Base-by-base conservation (phyloP, 1,284 basidiomycete genomes). In the Stygiomarasmius scandens region DNA sequence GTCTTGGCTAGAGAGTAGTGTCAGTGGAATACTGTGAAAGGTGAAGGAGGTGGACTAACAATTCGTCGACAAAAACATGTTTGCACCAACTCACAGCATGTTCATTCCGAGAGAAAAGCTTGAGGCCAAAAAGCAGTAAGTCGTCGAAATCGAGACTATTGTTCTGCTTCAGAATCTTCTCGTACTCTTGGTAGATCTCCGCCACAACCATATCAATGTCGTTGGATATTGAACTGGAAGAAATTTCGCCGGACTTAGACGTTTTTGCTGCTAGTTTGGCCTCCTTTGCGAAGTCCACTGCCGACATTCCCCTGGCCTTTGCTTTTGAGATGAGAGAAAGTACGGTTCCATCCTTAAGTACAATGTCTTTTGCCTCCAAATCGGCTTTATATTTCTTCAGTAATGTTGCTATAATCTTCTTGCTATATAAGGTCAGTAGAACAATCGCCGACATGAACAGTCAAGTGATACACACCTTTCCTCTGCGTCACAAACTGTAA, bases 61-160 rank as follows among this genome's bases (percentile, higher is more conserved):
- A 95, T 75, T 97, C 95, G 71, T 97, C 95, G 12, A 97, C 93
- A 1, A 96, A 76, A 16, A 96, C 84, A 68, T 95, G 92, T 52
- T 75, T 74, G 66, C 93, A 90, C 77, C 87, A 87, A 2, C 69
- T 67, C 1, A 85, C 79, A 1, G 90, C 78, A 16, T 78, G 70
- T 5, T 81, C 77, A 63, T 88, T 77, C 19, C 73, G 67, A 2
- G 70, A 72, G 64, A 96, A 92, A 24, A 96, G 81, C 61, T 81
- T 79, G n/a, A 92, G 80, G 0, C 90, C 93, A 65, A 83, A 90
- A 0, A 94, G 69, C 0, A 97, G 79, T 22, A 96, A 76, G 68
- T 96, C 95, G 67, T 97, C 95, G 66, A 96, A 97, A 71, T 97
- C 95, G 12, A 96, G 77, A 27, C 90, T 85, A 60, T 93, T 92